Percentiles rank a stretch among this genome's conserved stretches.
These are phyloP conservation scores for Phialocephala sp. DNA, from an alignment of 2,329 filamentous ascomycete species.

Conservation along the genomic window DNA sequence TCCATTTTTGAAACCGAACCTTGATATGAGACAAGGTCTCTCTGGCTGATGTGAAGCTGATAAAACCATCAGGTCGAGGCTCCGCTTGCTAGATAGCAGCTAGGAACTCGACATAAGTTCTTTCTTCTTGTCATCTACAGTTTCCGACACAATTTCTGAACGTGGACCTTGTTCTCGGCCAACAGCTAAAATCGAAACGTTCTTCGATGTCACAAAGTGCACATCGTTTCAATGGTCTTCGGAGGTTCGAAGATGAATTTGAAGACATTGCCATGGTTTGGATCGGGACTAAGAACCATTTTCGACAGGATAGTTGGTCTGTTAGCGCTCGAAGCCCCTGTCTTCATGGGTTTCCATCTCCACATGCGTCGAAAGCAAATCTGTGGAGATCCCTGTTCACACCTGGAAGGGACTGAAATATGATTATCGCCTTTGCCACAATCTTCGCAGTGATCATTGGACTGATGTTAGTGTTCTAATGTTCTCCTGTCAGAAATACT, in stretches of 20 bases:
- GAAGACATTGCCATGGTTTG: neutral
- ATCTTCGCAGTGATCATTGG: too few relatives aligned
- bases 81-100: neutral
- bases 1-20: too few relatives aligned
- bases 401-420: neutral
- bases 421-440: too few relatives aligned
- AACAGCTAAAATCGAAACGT: neutral
- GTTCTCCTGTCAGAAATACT: too few relatives aligned
- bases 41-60: neutral
- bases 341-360: neutral
- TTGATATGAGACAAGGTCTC: too few relatives aligned
- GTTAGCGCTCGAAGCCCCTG: neutral
- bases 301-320: neutral
- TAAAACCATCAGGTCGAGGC: neutral
- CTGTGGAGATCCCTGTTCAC: conserved; percentile 1
- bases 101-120: neutral
- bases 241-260: neutral
- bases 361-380: neutral
- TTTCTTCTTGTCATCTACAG: neutral
- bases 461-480: too few relatives aligned
- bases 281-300: neutral
- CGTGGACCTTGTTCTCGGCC: neutral
- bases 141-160: neutral
- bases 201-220: neutral
- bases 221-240: neutral